Base-by-base conservation (phyloP, 129 eudicot genomes). In the Logfia minima region DNA sequence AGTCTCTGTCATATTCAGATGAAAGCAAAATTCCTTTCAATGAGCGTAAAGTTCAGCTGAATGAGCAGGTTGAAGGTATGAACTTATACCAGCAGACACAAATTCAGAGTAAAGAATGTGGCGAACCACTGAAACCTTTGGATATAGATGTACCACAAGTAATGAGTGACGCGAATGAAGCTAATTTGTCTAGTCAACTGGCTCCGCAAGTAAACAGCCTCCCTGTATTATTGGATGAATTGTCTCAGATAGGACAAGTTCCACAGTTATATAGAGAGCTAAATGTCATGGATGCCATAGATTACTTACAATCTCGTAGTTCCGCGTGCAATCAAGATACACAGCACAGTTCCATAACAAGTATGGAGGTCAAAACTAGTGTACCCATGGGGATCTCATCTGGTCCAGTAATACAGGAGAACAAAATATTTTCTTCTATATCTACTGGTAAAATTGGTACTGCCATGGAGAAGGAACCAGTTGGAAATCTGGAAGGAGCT, bases 311-410 rank as follows among this genome's bases (percentile, higher is more conserved):
- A 52, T 63, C 84, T 75, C 70, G 84, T 31, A 68, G 55, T 67
- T 70, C 86, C 29, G 69, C 78, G 13, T 45, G n/a, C 72, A 60
- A 71, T 76, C 79, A 66, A 60, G 87, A 80, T 85, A 51, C 59
- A 56, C 31, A 74, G 59, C 39, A 75, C 21, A 35, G 68, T 84
- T 76, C 84, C 21, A 58, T 43, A 29, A 66, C 70, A 17, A n/a
- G 22, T 66, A 6, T 17, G 70, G 70, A 66, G 37, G 79, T 67
- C 48, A 74, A 34, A 70, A n/a, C 2, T 75, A 39, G 67, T 66
- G 61, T 17, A 55, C 74, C 79, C 55, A 16, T 68, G 24, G 80
- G 68, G 56, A 60, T 43, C 58, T 34, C 53, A 32, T 28, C 84
- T 60, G 60, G 37, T 28, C 68, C 69, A 19, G 45, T 55, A 37